Base-by-base conservation (phyloP, 441 rosid genomes). In the Croton laevigatus region DNA sequence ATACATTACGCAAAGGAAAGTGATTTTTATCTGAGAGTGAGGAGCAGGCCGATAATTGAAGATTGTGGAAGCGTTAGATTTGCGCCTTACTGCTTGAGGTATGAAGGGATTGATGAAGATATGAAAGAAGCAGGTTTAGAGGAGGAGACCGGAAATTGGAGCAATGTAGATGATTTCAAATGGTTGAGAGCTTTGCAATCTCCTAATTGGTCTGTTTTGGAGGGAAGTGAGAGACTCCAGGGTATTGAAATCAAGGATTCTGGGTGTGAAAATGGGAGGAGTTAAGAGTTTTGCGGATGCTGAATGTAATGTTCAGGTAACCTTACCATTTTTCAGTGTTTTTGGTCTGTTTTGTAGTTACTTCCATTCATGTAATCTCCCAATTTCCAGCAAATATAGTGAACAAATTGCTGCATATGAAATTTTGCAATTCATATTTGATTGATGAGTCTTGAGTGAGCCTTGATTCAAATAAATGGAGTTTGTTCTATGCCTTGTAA, bases 41-140 rank as follows among this genome's bases (percentile, higher is more conserved):
- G 97, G 77, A 93, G 97, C 63, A 81, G 93, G 76, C 97, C 95
- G 3, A 91, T 94, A 62, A 77, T 90, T 19, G 97, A 91, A 84
- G 94, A 94, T 59, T 81, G 95, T 66, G 63, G 72, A 1, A 85
- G 81, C 14, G 84, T 85, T 55, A 84, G 92, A 42, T 91, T 91
- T 40, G 91, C 84, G 8, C 96, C 97, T 3, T 87, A 86, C 69
- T 88, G 90, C 82, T 81, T 91, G 81, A 76, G 75, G 36, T 91
- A 91, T 61, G 67, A 79, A 48, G 97, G 92, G 70, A 81, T 94
- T 22, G 87, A 83, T 38, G 82, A 83, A 48, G 92, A 91, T 66
- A 73, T 94, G 80, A 79, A 69, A 78, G 78, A 40, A 13, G 92
- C 94, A 0, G 85, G 84, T 11, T 74, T 94, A 75, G 83, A 64